Evolutionary conservation across 345 rosid species (phyloP).

Genomic region (Eucalyptus pauciflora): DNA sequence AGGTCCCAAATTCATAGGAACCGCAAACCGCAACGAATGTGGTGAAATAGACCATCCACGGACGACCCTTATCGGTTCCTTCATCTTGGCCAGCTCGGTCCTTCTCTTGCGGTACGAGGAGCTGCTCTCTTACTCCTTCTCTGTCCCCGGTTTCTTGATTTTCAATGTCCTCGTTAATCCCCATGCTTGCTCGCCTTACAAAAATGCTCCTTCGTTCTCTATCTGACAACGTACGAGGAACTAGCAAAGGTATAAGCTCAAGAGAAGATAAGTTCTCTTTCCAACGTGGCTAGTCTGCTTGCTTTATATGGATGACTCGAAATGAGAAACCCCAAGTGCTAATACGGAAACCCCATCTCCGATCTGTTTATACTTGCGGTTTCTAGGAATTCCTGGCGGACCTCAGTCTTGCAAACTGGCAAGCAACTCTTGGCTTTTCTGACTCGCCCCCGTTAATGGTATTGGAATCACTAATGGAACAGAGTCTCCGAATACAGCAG

Average conservation of each 20-base stretch:
- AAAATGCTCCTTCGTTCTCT: background rate
- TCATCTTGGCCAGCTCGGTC: slow-evolving; percentile 3
- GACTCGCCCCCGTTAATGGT: background rate
- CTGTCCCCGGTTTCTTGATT: background rate
- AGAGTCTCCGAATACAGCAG: background rate
- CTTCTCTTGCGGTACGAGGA: background rate
- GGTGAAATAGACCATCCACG: slow-evolving; percentile 70
- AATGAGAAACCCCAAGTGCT: background rate
- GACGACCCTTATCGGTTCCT: slow-evolving; percentile 3
- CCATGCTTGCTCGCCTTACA: slow-evolving; percentile 4
- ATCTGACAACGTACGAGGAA: background rate
- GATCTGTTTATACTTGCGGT: background rate
- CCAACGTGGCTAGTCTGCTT: background rate
- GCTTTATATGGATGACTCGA: background rate
- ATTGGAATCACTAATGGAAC: background rate
- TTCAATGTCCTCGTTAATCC: slow-evolving; percentile 16
- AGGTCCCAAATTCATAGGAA: slow-evolving; percentile 71
- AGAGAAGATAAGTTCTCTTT: background rate
- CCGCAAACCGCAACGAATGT: slow-evolving; percentile 81
- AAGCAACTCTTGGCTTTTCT: background rate
- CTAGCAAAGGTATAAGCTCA: background rate
- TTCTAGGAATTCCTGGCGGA: background rate
- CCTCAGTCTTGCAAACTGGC: background rate
- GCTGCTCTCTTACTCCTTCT: slow-evolving; percentile 12
- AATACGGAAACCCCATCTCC: background rate